Base-by-base conservation (phyloP, 2,329 filamentous ascomycete genomes). In the Alternaria ventricosa region DNA sequence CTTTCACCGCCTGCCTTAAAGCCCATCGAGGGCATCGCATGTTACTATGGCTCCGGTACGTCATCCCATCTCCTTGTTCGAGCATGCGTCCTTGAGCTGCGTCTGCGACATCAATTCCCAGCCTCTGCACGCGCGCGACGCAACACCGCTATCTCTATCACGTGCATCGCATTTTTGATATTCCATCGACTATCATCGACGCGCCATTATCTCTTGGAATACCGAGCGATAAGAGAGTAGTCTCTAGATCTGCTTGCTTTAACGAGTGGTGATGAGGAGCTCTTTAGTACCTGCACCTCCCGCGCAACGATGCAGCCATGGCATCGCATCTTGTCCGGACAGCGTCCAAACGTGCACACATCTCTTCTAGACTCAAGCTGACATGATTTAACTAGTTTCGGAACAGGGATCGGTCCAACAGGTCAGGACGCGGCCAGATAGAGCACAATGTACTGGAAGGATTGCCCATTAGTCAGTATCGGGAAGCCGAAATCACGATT, bases 391-490 rank as follows among this genome's bases (percentile, higher is more conserved):
- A 61, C 41, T 69, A 88, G 86, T 87, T 87, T 70, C 83, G 86
- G 56, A 84, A 85, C 49, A 84, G 85, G 61, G 86, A 87, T 66
- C 85, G 86, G 20, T 86, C 85, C 64, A 86, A 87, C 63, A 84
- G 88, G 69, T 86, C 85, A 63, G 84, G 86, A 61, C 86, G 87
- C 64, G 82, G 82, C 46, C 86, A 87, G 69, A 82, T 86, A 57
- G 89, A 92, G 68, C 88, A 90, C 76, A 90, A 91, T 82, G 84
- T 89, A 54, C 86, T 88, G 54, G 84, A 87, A 85, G 93, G 94
- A 63, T 86, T 97, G 11, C 95, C 95, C 15, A 91, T 97, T 61
- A 91, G 94, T 75, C 93, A 97, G 87, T 98, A 94, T 91, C 89
- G 92, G 60, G 89, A 92, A 67, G 89, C 91, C 62, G 80, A 82